Evolutionary conservation across 257 asterid genomes (phyloP).

Genomic region (Paulownia fortunei): DNA sequence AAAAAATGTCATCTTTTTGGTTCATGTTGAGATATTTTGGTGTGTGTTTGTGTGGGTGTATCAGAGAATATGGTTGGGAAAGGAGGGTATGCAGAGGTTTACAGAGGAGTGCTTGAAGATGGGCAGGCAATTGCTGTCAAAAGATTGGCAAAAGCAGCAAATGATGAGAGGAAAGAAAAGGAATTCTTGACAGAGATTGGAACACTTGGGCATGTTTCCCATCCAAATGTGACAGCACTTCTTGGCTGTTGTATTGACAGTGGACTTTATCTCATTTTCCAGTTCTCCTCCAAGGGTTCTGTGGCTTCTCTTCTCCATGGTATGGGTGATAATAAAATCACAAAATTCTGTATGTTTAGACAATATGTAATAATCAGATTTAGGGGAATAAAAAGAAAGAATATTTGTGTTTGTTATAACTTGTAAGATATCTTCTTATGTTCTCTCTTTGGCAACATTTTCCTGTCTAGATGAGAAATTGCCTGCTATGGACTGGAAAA

Average conservation of each 20-base stretch:
- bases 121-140: conserved; percentile 92
- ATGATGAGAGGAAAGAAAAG: conserved; percentile 90
- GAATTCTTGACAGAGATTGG: conserved; percentile 91
- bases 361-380: not conserved
- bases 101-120: conserved; percentile 74
- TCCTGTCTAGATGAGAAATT: conserved; percentile 61
- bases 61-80: conserved; percentile 85
- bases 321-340: conserved; percentile 9
- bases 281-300: conserved; percentile 90
- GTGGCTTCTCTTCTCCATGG: conserved; percentile 94
- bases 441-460: not conserved
- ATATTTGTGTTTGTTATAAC: not conserved
- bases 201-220: conserved; percentile 85
- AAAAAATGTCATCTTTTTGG: conserved; percentile 7
- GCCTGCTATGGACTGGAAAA: conserved; percentile 78
- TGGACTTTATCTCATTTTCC: conserved; percentile 90
- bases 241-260: conserved; percentile 89
- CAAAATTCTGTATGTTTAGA: not conserved
- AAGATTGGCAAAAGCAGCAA: conserved; percentile 60
- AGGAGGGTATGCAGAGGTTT: conserved; percentile 99
- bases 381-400: not conserved
- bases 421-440: not conserved
- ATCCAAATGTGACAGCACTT: conserved; percentile 74
- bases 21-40: not conserved
- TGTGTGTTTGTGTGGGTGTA: not conserved